These are phyloP conservation scores for Septoria linicola DNA, from an alignment of 2,329 filamentous ascomycete genomes.

Conservation along the genomic window DNA sequence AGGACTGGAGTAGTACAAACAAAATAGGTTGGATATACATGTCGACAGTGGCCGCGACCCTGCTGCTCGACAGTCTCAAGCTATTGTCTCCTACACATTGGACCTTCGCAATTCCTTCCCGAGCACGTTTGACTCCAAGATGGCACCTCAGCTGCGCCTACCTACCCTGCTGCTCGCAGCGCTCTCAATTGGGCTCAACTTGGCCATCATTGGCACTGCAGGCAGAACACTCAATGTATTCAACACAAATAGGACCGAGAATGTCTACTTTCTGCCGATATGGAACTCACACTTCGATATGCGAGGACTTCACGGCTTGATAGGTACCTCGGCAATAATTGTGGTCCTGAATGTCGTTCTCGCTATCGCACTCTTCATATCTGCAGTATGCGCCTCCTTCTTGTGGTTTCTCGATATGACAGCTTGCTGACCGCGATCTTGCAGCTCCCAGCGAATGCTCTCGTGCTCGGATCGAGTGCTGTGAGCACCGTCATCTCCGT, in stretches of 20 bases:
- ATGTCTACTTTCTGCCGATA: constrained; percentile 50
- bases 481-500: constrained; percentile 43
- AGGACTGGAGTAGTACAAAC: not conserved
- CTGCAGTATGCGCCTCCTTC: constrained; percentile 19
- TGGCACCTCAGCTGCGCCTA: constrained; percentile 25
- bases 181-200: constrained; percentile 40
- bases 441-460: constrained; percentile 42
- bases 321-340: constrained; percentile 42
- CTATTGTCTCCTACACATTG: not conserved
- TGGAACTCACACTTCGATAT: constrained; percentile 51
- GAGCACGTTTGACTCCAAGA: too few relatives aligned
- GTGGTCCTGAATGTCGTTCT: constrained; percentile 41
- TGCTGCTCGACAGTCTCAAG: too few relatives aligned
- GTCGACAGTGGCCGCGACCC: too few relatives aligned
- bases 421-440: constrained; percentile 21
- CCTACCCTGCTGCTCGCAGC: constrained; percentile 29
- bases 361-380: constrained; percentile 41
- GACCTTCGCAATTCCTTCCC: too few relatives aligned
- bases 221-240: constrained; percentile 46
- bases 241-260: constrained; percentile 43
- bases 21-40: not conserved
- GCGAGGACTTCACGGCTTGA: constrained; percentile 43
- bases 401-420: constrained; percentile 9
- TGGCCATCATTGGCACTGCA: constrained; percentile 46
- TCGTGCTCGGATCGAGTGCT: constrained; percentile 39